Evolutionary conservation across 352 stramenopile species (phyloP), one percentile per base, ranked within the genome.

Genomic region (Pilasporangium apinafurcum): DNA sequence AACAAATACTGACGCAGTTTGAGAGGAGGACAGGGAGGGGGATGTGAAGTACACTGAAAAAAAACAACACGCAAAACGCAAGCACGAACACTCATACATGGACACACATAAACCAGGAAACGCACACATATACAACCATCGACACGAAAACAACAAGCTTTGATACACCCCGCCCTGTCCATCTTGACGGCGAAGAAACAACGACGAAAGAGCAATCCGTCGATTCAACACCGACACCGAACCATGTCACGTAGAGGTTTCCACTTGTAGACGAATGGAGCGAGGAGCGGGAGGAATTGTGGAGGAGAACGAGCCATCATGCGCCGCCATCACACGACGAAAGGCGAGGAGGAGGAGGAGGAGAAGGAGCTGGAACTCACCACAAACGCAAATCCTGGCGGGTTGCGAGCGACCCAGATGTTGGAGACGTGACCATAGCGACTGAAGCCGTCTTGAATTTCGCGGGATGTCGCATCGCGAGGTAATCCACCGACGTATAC

Each of bases 401-500:
- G 81, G 65, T 92, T 92, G 43, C 81, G 78, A 40, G 81, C 81
- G 48, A 92, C 79, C 81, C 81, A 92, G 47, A 92, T 84, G 65
- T 91, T 92, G 55, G 69, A 68, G 45, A 92, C 72, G 65, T 91
- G 73, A 37, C 81, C 81, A 55, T 89, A 92, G 62, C 78, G 81
- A 51, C 46, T 75, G 64, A 92, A 92, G 22, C 70, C 69, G 45
- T 91, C 81, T 48, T 92, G 73, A 41, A 92, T 68, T 59, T 92
- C 81, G 25, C 75, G 75, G 38, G 76, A 86, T 29, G 74, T 89
- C 32, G 78, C 81, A 51, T 90, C 77, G 51, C 77, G 76, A 22
- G 81, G 81, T 7, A 92, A 71, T 38, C 81, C 81, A 48, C 81
- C 81, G 44, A 92, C 74, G 52, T 92, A 92, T 37, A 90, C 73